Evolutionary conservation across 176 grass and related monocot genomes (phyloP), one percentile per base, ranked within the genome.

Genomic region (Zea luxurians): DNA sequence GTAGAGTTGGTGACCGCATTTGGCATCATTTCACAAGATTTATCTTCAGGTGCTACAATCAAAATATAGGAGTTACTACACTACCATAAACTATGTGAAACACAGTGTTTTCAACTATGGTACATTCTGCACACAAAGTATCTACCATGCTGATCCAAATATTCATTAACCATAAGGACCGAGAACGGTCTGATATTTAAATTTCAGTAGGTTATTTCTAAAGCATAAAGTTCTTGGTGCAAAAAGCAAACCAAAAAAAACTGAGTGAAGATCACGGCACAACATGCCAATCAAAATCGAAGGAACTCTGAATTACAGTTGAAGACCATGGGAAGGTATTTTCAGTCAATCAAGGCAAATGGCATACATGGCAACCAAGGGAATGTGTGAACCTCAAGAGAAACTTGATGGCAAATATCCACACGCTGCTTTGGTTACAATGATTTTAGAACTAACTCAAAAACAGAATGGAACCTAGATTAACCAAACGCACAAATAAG

Each of bases 41-140:
- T 89, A 50, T 84, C 86, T 78, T 89, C 88, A 53, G 20, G 82
- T 45, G 48, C 90, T 97, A 83, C 79, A 90, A 76, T 63, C 75
- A 49, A 83, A 7, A 77, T 82, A n/a, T 13, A 86, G 70, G 17
- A 82, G 36, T 53, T 34, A 62, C 68, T 82, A 48, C 67, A 58
- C 11, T 5, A 52, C 64, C n/a, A 27, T 65, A 11, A 81, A 16
- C 54, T 48, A 48, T 57, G n/a, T 8, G 43, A 48, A 43, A 18
- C 15, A 37, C 4, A 35, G 13, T 57, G 35, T 68, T 64, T 79
- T 41, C 3, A 12, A 50, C 7, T 17, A 69, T 82, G 4, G 43
- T 57, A 42, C 20, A 10, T 66, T 59, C 3, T 27, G 45, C 15
- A 18, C 16, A 71, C 0, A 13, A 54, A 57, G 8, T 34, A 66